Percentiles rank a stretch among this genome's conserved stretches.
Conservation (phyloP, 2,329 filamentous ascomycete genomes). For the Microdochium paspali region DNA sequence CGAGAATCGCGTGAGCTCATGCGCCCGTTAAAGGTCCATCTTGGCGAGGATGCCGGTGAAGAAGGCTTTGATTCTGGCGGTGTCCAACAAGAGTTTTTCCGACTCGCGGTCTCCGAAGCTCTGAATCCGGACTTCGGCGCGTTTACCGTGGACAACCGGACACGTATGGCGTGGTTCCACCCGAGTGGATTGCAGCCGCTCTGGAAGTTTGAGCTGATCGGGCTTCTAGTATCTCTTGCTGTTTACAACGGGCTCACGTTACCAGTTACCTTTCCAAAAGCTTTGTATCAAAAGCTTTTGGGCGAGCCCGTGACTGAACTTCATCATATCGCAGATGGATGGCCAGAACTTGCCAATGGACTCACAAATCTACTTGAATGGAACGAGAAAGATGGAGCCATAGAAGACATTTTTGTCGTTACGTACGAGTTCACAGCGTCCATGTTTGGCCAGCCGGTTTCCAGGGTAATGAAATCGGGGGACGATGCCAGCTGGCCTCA, state of each 20-base stretch:
- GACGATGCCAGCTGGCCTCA: slow-evolving; percentile 43
- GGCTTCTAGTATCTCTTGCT: slow-evolving; percentile 79
- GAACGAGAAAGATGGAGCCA: slow-evolving; percentile 63
- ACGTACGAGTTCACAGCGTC: slow-evolving; percentile 77
- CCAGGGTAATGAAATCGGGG: slow-evolving; percentile 41
- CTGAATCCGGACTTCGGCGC: slow-evolving; percentile 70
- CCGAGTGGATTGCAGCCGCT: slow-evolving; percentile 72
- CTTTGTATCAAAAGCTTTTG: slow-evolving; percentile 74
- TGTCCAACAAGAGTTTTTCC: slow-evolving; percentile 94
- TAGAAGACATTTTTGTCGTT: slow-evolving; percentile 72
- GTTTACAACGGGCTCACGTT: slow-evolving; percentile 90
- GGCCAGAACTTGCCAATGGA: slow-evolving; percentile 72
- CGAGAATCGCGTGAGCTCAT: slow-evolving; percentile 73
- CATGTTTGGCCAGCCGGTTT: slow-evolving; percentile 46
- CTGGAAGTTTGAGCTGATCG: slow-evolving; percentile 86
- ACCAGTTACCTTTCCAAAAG: slow-evolving; percentile 79
- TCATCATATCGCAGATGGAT: slow-evolving; percentile 75
- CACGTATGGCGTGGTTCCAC: slow-evolving; percentile 79
- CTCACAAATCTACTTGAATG: slow-evolving; percentile 66
- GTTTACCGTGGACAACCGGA: slow-evolving; percentile 69
- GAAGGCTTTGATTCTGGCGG: slow-evolving; percentile 90
- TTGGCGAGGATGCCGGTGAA: slow-evolving; percentile 75
- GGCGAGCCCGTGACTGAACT: slow-evolving; percentile 59
- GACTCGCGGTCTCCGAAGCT: slow-evolving; percentile 70
- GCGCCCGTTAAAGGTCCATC: slow-evolving; percentile 77